Percentiles rank a stretch among this genome's conserved stretches.
These are phyloP conservation scores for Saccharomyces kudriavzevii DNA, from an alignment of 805 yeast genomes.

Conservation along the genomic window DNA sequence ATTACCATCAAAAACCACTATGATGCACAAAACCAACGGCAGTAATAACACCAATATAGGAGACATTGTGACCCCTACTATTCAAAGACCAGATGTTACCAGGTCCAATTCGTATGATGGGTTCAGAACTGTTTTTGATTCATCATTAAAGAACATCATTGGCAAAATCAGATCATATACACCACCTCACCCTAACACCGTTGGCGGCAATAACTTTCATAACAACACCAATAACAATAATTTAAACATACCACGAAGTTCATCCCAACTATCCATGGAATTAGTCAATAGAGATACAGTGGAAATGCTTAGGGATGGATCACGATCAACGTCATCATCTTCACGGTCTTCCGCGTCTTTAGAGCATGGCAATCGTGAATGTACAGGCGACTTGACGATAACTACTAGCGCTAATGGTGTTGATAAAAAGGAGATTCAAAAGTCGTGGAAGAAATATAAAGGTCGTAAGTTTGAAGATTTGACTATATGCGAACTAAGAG, in stretches of 20 bases:
- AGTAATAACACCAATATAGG: background rate
- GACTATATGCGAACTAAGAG: conserved; percentile 21
- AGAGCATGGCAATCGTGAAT: background rate
- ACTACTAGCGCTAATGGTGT: background rate
- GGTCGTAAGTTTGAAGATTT: conserved; percentile 26
- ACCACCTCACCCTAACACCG: conserved; percentile 15
- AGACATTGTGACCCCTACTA: background rate
- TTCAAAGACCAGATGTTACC: conserved; percentile 1
- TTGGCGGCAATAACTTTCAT: background rate
- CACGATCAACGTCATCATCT: background rate
- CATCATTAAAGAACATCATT: conserved; percentile 25
- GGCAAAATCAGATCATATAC: conserved; percentile 28
- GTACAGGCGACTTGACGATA: background rate
- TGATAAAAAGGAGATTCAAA: conserved; percentile 5
- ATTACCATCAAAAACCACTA: conserved; percentile 9
- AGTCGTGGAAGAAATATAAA: conserved; percentile 18
- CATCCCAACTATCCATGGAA: background rate
- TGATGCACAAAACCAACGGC: background rate
- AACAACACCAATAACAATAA: conserved; percentile 2
- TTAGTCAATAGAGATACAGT: background rate
- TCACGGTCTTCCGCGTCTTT: background rate
- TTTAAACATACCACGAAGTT: conserved; percentile 1
- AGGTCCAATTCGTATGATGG: conserved; percentile 25
- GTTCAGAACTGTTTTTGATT: conserved; percentile 23
- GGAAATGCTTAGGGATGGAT: background rate